Base-by-base conservation (phyloP, 495 filamentous ascomycete genomes). In the Xylaria curta region DNA sequence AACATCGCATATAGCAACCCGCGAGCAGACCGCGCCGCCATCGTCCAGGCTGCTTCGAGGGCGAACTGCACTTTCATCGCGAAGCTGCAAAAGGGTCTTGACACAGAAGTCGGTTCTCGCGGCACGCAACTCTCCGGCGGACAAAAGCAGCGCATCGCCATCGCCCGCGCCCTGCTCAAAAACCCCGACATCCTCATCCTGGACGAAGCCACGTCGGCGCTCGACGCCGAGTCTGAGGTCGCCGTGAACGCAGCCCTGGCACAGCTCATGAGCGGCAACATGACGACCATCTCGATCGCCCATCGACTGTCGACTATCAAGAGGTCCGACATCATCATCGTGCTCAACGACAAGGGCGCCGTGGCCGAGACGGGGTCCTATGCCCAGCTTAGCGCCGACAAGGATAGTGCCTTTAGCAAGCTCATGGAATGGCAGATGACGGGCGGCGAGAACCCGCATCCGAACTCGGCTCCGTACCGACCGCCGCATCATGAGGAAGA, bases 361-460 rank as follows among this genome's bases (percentile, higher is more conserved):
- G 95, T 98, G 24, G 96, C 97, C 6, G 94, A 99, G 82, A 89
- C 92, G 66, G 96, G 96, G 59, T 90, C 89, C 46, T 99, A 96
- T 78, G 83, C 87, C 17, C 89, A 94, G 69, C 85, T 99, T 33
- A 92, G 90, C 74, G 81, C 85, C 24, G 89, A 92, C 47, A 86
- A 85, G 5, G 82, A 91, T 31, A 95, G 95, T 49, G 93, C 94
- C 8, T 99, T 99, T 78, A 94, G 89, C 38, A 93, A 92, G 82
- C 85, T 99, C 61, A 99, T 99, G 96, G 94, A 98, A 80, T 99
- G 97, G 97, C 96, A 99, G 82, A 92, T 98, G 88, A 95, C 88
- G 73, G 97, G 94, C 17, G 91, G 91, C 12, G 94, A 97, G 49
- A 80, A 82, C 0, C 76, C 81, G 0, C 70, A 69, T 13, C 68